Conservation (phyloP, 306 rosid species). For the Crotalaria pallida region DNA sequence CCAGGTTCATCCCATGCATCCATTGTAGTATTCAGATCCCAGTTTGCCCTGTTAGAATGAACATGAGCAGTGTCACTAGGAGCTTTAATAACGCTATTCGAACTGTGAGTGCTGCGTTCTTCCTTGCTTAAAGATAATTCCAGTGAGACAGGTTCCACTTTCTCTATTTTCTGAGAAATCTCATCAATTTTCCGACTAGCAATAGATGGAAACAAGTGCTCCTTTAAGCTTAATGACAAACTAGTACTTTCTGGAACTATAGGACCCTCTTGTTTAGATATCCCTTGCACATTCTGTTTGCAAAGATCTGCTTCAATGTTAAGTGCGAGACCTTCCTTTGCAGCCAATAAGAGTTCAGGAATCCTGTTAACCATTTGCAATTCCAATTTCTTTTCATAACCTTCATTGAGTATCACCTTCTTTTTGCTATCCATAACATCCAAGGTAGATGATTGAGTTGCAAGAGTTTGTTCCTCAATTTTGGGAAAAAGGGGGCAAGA, state of each 20-base stretch:
- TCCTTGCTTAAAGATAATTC: constrained; percentile 64
- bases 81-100: constrained; percentile 25
- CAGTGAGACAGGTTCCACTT: constrained; percentile 43
- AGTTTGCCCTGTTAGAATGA: constrained; percentile 67
- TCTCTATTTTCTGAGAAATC: constrained; percentile 24
- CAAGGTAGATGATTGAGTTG: constrained; percentile 24
- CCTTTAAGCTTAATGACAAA: constrained; percentile 46
- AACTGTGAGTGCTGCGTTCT: constrained; percentile 26
- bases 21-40: constrained; percentile 97
- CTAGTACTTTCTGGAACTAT: constrained; percentile 35
- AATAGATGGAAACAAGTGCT: constrained; percentile 32
- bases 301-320: constrained; percentile 31
- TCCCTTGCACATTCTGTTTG: constrained; percentile 29
- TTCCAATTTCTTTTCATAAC: constrained; percentile 16
- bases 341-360: constrained; percentile 41
- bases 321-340: constrained; percentile 39
- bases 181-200: constrained; percentile 15
- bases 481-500: constrained; percentile 28
- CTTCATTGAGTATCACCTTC: constrained; percentile 19
- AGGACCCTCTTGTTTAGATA: constrained; percentile 33
- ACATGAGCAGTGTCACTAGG: constrained; percentile 15
- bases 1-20: constrained; percentile 82
- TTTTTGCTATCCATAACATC: constrained; percentile 34
- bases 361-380: constrained; percentile 31
- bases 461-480: constrained; percentile 36